A percentile compares a stretch with the other conserved stretches of the same genome.
Conservation (phyloP, 179 eudicot genomes). For the Silene coronaria region DNA sequence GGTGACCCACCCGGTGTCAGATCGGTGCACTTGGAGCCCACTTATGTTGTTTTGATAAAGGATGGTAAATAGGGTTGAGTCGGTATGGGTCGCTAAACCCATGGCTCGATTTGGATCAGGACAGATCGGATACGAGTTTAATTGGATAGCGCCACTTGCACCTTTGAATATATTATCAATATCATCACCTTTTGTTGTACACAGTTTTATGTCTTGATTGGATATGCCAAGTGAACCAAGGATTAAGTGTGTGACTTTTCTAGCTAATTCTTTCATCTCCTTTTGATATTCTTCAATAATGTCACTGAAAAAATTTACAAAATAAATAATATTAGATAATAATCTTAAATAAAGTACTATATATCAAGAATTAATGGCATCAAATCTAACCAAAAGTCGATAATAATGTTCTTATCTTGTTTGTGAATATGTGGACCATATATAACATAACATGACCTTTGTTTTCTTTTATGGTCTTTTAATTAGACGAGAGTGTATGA, state of each 20-base stretch:
- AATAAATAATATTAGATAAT: neutral
- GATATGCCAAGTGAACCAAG: conserved; percentile 38
- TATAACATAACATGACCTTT: conserved; percentile 14
- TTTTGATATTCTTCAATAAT: conserved; percentile 41
- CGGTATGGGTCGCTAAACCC: conserved; percentile 59
- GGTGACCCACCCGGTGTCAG: conserved; percentile 37
- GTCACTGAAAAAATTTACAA: conserved; percentile 29
- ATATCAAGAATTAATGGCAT: neutral
- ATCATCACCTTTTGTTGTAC: conserved; percentile 4
- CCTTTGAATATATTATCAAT: conserved; percentile 20
- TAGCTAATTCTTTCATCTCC: conserved; percentile 37
- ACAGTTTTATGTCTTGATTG: conserved; percentile 31
- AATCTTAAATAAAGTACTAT: neutral
- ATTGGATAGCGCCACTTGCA: conserved; percentile 35
- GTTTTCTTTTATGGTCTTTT: conserved; percentile 5
- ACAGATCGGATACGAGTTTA: conserved; percentile 55
- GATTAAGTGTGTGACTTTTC: conserved; percentile 35
- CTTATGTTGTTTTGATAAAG: conserved; percentile 41
- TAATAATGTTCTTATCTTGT: conserved; percentile 25
- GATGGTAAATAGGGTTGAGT: conserved; percentile 48
- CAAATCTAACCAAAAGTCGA: conserved; percentile 23
- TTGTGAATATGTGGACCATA: conserved; percentile 26
- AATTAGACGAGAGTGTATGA: neutral
- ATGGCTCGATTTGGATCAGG: conserved; percentile 55
- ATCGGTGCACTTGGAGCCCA: conserved; percentile 44